Conservation (phyloP, 495 filamentous ascomycete species). For the Articulospora tetracladia region DNA sequence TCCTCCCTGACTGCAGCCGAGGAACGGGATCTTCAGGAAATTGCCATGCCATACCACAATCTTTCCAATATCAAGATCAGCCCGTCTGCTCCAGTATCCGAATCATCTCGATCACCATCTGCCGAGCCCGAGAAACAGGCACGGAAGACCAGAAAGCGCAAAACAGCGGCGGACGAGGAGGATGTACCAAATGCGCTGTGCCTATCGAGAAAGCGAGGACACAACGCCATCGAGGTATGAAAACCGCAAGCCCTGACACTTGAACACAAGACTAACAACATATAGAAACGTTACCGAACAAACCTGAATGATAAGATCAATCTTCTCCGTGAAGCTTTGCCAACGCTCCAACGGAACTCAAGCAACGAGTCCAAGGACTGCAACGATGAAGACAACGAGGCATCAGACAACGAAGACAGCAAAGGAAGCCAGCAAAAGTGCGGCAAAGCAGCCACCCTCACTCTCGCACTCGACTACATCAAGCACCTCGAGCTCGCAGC, state of each 20-base stretch:
- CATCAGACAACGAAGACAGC: slow-evolving; percentile 3
- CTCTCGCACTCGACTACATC: slow-evolving; percentile 17
- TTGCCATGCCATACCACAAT: slow-evolving; percentile 14
- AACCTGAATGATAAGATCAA: slow-evolving; percentile 53
- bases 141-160: slow-evolving; percentile 15
- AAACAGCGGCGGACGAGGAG: background rate
- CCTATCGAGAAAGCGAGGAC: slow-evolving; percentile 39
- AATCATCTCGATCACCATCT: background rate
- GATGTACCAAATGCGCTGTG: slow-evolving; percentile 1
- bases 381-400: background rate
- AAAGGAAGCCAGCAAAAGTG: slow-evolving; percentile 11
- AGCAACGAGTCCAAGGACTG: slow-evolving; percentile 4
- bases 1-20: slow-evolving; percentile 12
- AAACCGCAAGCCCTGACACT: background rate
- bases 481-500: slow-evolving; percentile 5
- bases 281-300: slow-evolving; percentile 40
- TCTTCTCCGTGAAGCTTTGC: slow-evolving; percentile 39
- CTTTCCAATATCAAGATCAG: slow-evolving; percentile 2
- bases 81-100: background rate
- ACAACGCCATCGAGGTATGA: slow-evolving; percentile 47
- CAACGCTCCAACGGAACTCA: slow-evolving; percentile 1
- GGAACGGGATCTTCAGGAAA: slow-evolving; percentile 10
- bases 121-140: background rate
- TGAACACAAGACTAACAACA: background rate
- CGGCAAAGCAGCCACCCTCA: slow-evolving; percentile 17